Evolutionary conservation across 331 rosid species (phyloP).

Genomic region (Ulmus americana): DNA sequence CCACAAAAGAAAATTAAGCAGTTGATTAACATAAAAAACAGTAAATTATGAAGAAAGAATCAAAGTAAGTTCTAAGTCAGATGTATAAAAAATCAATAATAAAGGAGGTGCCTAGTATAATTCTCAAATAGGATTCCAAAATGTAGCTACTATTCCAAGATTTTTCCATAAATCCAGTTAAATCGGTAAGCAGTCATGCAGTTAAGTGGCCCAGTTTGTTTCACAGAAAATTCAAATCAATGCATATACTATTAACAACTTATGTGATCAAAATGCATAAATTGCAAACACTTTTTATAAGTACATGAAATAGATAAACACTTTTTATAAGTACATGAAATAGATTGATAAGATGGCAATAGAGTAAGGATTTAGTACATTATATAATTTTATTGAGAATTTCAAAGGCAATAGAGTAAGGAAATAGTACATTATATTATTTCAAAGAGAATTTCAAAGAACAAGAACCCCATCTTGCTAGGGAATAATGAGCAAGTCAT

Average conservation of each 20-base stretch:
- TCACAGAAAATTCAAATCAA: not conserved
- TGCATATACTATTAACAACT: not conserved
- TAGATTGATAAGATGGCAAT: not conserved
- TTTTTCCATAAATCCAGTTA: not conserved
- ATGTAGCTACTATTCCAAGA: conserved; percentile 4
- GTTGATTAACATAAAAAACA: not conserved
- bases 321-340: not conserved
- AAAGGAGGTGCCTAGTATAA: not conserved
- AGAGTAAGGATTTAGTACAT: no score
- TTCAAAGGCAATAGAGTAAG: no score
- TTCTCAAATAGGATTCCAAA: not conserved
- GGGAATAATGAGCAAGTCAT: no score
- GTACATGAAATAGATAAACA: not conserved
- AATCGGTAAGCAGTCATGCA: not conserved
- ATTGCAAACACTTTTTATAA: not conserved
- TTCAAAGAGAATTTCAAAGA: no score
- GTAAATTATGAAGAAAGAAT: not conserved
- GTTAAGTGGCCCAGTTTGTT: not conserved
- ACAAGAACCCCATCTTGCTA: no score
- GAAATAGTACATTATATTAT: no score
- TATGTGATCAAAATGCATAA: not conserved
- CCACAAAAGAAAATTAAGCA: not conserved
- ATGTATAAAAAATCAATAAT: not conserved
- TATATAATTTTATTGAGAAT: no score
- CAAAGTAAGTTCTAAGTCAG: not conserved